phyloP scores from a whole-genome alignment of 768 basidiomycete genomes.

The Amyloporia xantha region DNA sequence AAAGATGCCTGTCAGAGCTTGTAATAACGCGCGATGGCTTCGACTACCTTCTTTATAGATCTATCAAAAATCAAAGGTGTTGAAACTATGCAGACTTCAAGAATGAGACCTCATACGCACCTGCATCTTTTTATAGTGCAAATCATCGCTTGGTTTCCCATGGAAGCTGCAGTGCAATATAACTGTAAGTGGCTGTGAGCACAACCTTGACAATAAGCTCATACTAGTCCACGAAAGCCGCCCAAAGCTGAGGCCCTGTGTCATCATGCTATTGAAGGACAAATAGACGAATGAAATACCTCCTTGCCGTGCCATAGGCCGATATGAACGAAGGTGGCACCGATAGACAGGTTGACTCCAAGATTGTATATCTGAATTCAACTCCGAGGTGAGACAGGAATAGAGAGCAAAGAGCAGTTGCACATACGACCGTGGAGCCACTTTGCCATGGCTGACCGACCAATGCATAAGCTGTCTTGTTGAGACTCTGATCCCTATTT shows the following conservation, averaged over 20 bases:
- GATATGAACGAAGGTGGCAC: slow-evolving; percentile 18
- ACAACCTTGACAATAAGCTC: background rate
- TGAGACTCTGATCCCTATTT: background rate
- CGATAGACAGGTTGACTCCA: slow-evolving; percentile 15
- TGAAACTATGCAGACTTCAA: too few relatives aligned
- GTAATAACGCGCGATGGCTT: too few relatives aligned
- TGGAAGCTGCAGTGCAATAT: background rate
- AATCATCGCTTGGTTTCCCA: background rate
- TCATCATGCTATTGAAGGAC: background rate
- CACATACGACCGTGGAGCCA: background rate
- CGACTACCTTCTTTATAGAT: slow-evolving; percentile 2
- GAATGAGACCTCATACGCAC: background rate
- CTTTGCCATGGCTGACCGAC: slow-evolving; percentile 3
- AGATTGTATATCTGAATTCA: slow-evolving; percentile 1
- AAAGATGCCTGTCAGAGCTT: too few relatives aligned
- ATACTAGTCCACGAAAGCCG: slow-evolving; percentile 1
- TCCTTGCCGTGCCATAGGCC: slow-evolving; percentile 23
- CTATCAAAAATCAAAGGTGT: too few relatives aligned
- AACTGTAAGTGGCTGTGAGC: background rate
- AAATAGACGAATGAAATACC: background rate
- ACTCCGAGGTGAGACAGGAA: too few relatives aligned
- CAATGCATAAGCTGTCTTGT: slow-evolving; percentile 1
- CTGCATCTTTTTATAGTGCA: background rate
- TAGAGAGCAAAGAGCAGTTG: background rate
- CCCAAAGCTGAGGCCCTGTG: background rate